Conservation (phyloP, 306 rosid species). For the Abrus precatorius region DNA sequence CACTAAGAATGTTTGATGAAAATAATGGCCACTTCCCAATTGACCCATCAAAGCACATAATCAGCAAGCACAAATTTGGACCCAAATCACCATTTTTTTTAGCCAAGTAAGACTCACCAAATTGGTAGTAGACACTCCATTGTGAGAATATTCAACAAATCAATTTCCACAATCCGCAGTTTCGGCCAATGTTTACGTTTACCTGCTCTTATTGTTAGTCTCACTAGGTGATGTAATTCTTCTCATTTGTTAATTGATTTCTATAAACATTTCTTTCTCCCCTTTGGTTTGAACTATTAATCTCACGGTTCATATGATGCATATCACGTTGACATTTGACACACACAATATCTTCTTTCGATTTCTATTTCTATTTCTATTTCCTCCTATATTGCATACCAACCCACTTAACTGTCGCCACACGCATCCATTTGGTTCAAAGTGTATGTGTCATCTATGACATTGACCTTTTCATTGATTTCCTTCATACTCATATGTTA, state of each 20-base stretch:
- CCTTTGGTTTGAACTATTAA: neutral
- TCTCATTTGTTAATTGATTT: slow-evolving; percentile 18
- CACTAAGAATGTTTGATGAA: slow-evolving; percentile 35
- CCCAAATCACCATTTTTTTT: slow-evolving; percentile 1
- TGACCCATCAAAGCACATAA: neutral
- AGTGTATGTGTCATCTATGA: neutral
- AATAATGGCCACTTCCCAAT: slow-evolving; percentile 4
- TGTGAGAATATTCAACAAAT: slow-evolving; percentile 2
- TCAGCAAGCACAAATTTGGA: neutral
- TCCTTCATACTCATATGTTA: neutral
- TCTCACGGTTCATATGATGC: slow-evolving; percentile 33
- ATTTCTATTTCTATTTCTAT: neutral
- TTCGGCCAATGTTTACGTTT: slow-evolving; percentile 43
- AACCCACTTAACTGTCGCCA: slow-evolving; percentile 45
- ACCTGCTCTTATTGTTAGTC: slow-evolving; percentile 51
- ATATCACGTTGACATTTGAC: slow-evolving; percentile 52
- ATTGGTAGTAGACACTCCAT: neutral
- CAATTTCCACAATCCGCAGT: neutral
- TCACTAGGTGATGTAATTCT: slow-evolving; percentile 9
- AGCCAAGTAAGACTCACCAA: neutral
- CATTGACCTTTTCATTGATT: slow-evolving; percentile 14
- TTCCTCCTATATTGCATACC: slow-evolving; percentile 36
- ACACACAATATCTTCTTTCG: neutral
- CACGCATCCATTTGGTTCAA: slow-evolving; percentile 38
- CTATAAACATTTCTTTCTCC: neutral